Conservation (phyloP, 768 basidiomycete species). For the Boletus vermiculosoides region DNA sequence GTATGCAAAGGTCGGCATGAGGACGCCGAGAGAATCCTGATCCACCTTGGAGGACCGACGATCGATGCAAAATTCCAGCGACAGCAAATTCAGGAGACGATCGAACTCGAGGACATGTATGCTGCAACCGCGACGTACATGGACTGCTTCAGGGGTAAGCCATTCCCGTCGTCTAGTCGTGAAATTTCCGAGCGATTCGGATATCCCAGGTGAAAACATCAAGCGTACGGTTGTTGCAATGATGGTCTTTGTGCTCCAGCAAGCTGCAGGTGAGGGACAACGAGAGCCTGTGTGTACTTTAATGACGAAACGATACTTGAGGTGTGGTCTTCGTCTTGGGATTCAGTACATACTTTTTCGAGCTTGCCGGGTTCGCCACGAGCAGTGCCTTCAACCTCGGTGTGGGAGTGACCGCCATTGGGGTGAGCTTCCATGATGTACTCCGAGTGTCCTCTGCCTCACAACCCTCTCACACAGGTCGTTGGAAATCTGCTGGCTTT, state of each 20-base stretch:
- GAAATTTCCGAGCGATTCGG: background rate
- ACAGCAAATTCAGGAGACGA: conserved; percentile 30
- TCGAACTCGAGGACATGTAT: conserved; percentile 30
- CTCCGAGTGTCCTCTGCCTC: background rate
- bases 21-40: conserved; percentile 22
- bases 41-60: conserved; percentile 20
- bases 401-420: conserved; percentile 27
- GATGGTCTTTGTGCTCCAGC: conserved; percentile 34
- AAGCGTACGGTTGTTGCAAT: conserved; percentile 29
- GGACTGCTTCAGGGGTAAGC: conserved; percentile 33
- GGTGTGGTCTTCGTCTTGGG: conserved; percentile 29
- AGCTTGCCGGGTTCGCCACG: conserved; percentile 33
- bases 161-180: background rate
- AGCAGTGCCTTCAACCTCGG: conserved; percentile 34
- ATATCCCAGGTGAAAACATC: conserved; percentile 18
- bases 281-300: background rate
- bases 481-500: conserved; percentile 28
- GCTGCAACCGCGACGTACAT: conserved; percentile 27
- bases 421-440: conserved; percentile 7
- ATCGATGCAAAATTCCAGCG: conserved; percentile 24
- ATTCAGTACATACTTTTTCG: conserved; percentile 36
- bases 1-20: conserved; percentile 30
- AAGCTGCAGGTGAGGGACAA: conserved; percentile 18
- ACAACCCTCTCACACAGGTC: conserved; percentile 10
- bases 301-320: background rate